phyloP scores from a whole-genome alignment of 805 yeast species.

The Citeromyces matritensis region DNA sequence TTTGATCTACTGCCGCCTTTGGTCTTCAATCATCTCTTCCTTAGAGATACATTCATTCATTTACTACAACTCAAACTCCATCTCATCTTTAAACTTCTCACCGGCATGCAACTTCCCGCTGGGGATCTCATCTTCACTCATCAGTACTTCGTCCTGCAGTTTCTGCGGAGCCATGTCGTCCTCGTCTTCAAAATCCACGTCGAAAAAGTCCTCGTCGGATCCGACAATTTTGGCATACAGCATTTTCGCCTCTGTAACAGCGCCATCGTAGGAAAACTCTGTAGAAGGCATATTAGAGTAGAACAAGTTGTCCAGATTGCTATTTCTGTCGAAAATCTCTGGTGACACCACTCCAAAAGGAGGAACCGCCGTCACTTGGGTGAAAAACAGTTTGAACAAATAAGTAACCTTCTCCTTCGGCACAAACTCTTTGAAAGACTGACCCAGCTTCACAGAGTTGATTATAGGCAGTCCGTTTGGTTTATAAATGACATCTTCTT shows the following conservation, averaged over 20 bases:
- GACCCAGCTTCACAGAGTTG: conserved; percentile 75
- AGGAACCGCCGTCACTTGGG: conserved; percentile 41
- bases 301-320: conserved; percentile 27
- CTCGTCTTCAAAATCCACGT: conserved; percentile 92
- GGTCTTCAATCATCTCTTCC: neutral
- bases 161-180: conserved; percentile 31
- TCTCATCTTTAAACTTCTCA: conserved; percentile 16
- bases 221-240: conserved; percentile 76
- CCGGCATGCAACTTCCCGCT: too few relatives aligned
- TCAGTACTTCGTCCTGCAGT: conserved; percentile 15
- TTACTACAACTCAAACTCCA: conserved; percentile 18
- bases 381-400: conserved; percentile 44
- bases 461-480: conserved; percentile 55
- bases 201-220: conserved; percentile 89
- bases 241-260: conserved; percentile 64
- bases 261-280: conserved; percentile 86
- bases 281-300: conserved; percentile 57
- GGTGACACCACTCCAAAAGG: conserved; percentile 37
- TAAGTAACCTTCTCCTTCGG: conserved; percentile 61
- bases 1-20: neutral
- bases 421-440: conserved; percentile 70
- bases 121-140: neutral
- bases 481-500: conserved; percentile 36
- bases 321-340: conserved; percentile 17
- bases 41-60: neutral